Evolutionary conservation across 805 yeast species (phyloP).

Genomic region (Brettanomyces anomalus): DNA sequence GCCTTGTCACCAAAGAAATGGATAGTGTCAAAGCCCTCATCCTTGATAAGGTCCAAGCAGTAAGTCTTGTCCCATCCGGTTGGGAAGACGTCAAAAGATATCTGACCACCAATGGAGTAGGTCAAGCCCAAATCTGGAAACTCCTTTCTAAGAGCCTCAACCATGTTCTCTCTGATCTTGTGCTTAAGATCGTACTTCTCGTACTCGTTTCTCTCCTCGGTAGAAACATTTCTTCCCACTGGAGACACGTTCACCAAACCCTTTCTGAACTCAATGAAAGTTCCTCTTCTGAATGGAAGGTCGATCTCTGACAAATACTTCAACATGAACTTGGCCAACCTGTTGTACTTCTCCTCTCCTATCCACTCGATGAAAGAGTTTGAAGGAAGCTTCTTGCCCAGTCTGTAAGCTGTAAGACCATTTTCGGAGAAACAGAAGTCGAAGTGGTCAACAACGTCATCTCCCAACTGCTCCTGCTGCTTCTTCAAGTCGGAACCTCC

Average conservation of each 20-base stretch:
- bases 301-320: constrained; percentile 79
- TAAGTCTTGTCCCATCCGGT: constrained; percentile 99
- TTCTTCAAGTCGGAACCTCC: constrained; percentile 95
- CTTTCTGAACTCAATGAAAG: constrained; percentile 97
- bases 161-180: constrained; percentile 79
- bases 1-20: constrained; percentile 99
- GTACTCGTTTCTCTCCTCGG: constrained; percentile 86
- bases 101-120: constrained; percentile 98
- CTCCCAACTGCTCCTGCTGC: constrained; percentile 94
- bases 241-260: constrained; percentile 99
- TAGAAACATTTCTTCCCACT: constrained; percentile 95
- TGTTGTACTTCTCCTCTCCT: constrained; percentile 91
- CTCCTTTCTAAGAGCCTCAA: constrained; percentile 70
- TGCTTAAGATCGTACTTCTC: constrained; percentile 76
- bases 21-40: constrained; percentile 76
- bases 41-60: constrained; percentile 85
- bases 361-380: constrained; percentile 94
- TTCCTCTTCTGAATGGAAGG: constrained; percentile 96
- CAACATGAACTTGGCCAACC: constrained; percentile 76
- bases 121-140: constrained; percentile 83
- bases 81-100: constrained; percentile 98
- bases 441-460: constrained; percentile 64
- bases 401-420: constrained; percentile 95
- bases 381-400: constrained; percentile 79
- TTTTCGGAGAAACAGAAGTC: constrained; percentile 97